A percentile compares a stretch with the other conserved stretches of the same genome.
Evolutionary conservation across 2,329 filamentous ascomycete genomes (phyloP).

Genomic region (Trichophyton schoenleinii): DNA sequence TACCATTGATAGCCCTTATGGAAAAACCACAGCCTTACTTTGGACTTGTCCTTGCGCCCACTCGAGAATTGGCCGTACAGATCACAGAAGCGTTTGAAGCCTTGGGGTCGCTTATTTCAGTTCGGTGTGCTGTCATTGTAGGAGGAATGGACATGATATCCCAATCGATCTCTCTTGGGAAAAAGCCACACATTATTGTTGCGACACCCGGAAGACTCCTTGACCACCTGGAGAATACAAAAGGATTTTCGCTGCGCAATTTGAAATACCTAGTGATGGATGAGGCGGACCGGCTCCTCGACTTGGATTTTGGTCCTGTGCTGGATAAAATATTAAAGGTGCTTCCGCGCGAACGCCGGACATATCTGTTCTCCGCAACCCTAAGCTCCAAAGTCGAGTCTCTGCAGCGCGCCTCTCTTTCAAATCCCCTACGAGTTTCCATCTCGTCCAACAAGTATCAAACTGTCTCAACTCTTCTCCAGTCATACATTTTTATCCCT

Average conservation of each 20-base stretch:
- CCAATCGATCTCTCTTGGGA: slow-evolving; percentile 81
- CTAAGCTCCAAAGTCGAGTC: slow-evolving; percentile 90
- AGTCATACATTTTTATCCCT: slow-evolving; percentile 77
- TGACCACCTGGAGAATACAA: slow-evolving; percentile 92
- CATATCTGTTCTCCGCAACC: slow-evolving; percentile 87
- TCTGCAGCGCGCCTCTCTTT: slow-evolving; percentile 75
- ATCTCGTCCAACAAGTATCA: slow-evolving; percentile 77
- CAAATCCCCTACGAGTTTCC: slow-evolving; percentile 70
- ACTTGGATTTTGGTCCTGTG: slow-evolving; percentile 86
- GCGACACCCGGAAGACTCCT: slow-evolving; percentile 80
- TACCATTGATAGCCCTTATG: slow-evolving; percentile 49
- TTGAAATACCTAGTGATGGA: slow-evolving; percentile 90
- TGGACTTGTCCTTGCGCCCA: slow-evolving; percentile 82
- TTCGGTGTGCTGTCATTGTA: slow-evolving; percentile 73
- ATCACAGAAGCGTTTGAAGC: slow-evolving; percentile 81
- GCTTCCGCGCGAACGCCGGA: slow-evolving; percentile 61
- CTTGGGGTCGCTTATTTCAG: slow-evolving; percentile 73
- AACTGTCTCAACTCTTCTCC: slow-evolving; percentile 77
- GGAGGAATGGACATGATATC: slow-evolving; percentile 94
- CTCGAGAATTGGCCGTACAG: slow-evolving; percentile 83
- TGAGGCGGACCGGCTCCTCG: slow-evolving; percentile 80
- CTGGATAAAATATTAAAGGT: slow-evolving; percentile 90
- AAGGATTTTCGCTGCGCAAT: slow-evolving; percentile 73
- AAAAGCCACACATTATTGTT: slow-evolving; percentile 88
- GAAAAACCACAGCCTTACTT: slow-evolving; percentile 77